Base-by-base conservation (phyloP, 352 stramenopile genomes). In the Saprolegnia parasitica region DNA sequence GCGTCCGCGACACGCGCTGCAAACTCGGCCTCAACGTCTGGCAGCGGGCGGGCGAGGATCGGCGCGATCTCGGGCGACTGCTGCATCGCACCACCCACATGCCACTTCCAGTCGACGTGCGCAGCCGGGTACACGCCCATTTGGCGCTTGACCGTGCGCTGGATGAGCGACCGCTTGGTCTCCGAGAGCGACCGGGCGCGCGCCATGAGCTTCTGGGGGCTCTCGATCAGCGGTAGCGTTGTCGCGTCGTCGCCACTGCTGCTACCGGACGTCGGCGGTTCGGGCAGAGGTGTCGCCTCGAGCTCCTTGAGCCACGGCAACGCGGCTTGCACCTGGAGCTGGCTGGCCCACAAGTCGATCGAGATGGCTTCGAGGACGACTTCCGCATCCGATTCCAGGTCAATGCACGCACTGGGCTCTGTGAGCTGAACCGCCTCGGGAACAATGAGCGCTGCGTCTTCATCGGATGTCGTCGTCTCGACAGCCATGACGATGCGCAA, bases 311-410 rank as follows among this genome's bases (percentile, higher is more conserved):
- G 77, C 24, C 91, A 72, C 5, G 84, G 83, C 15, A 92, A 71
- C 62, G 91, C 93, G 15, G 87, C 92, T 20, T 80, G 83, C 62
- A 92, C 93, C 74, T 93, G 93, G 46, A 94, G 76, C 24, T 88
- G 86, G 13, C 82, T 84, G 56, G 90, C 81, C 80, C 83, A 95
- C 65, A 95, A 89, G 65, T 93, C 84, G 77, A 88, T 91, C 16
- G 87, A 87, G 52, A 95, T 95, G 2, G 87, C 87, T 74, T 95
- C 87, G 13, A 95, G 55, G 2, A 95, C 64, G 10, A 95, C 84
- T 72, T 95, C 87, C 0, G 85, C 80, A 46, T 93, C 86, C 3
- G 63, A 70, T 4, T 2, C 5, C 23, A 52, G 54, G 24, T 70
- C 46, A 24, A 70, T 60, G 52, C 52, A 60, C 23, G 46, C 24